Evolutionary conservation across 78 protist species (phyloP), one percentile per base, ranked within the genome.

Genomic region (Goniomonas avonlea): DNA sequence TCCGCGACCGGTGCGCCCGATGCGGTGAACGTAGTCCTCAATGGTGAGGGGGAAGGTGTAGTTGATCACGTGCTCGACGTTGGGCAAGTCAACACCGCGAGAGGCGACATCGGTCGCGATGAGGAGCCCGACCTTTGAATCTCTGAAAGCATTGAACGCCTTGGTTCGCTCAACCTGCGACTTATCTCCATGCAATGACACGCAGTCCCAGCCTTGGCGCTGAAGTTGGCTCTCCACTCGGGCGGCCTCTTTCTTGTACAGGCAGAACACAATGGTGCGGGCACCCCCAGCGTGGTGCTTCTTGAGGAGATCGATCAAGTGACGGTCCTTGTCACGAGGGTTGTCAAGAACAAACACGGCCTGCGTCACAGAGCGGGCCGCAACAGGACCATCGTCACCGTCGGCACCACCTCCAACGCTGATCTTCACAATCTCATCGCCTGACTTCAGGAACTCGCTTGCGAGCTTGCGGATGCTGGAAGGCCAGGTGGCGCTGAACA

Each of bases 51-150:
- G 87, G 55, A 85, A 73, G 55, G 79, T 73, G 76, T 71, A 89
- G 79, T 89, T 81, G 78, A 89, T 68, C 45, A 89, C 92, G 63
- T 53, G 59, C 75, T 68, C 75, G 58, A 68, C 75, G 56, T 68
- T 53, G 48, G 75, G 75, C 32, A 68, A 41, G 75, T 68, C 91
- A 55, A 88, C 66, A 0, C 92, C 92, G 25, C 92, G 60, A 9
- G 82, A 78, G 31, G 84, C 82, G 15, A 88, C 88, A 48, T 88
- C 92, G 35, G 92, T 88, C 40, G 88, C 88, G 18, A 88, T 56
- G 48, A 89, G 43, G 25, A 77, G 55, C 27, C 41, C 38, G 71
- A 2, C 34, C 35, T 29, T 5, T 40, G 47, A 39, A 21, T 1
- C 29, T 69, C 48, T 63, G 77, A 80, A 80, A 37, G 2, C 9